Evolutionary conservation across 1,139 yeast genomes (phyloP), one percentile per base, ranked within the genome.

Genomic region (Chernovozyma aurita): DNA sequence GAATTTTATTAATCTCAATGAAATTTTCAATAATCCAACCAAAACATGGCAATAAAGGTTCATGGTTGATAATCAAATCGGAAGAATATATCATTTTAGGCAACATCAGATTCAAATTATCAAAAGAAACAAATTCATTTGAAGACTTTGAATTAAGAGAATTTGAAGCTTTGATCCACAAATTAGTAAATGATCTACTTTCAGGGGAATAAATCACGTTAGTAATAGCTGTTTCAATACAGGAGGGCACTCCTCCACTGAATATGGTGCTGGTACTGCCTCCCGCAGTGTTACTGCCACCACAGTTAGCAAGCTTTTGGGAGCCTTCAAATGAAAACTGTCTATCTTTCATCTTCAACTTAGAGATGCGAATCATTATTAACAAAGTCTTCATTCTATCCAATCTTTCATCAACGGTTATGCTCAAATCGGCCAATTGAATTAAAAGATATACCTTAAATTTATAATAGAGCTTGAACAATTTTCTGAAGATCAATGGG

Each of bases 191-290:
- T 21, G 68, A 58, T 44, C 98, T 69, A 32, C 92, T 78, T 50
- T 85, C 95, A 0, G 96, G 95, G 1, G 90, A 71, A 33, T 86
- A 66, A 18, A 90, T 73, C 0, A 90, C 90, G 46, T 85, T 79
- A 0, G 78, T 67, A 28, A 90, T 68, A 5, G 95, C 90, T 4
- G 90, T 72, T 53, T 90, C 97, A 39, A 92, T 70, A 53, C 90
- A 83, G 2, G 95, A 83, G 1, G 97, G 97, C 18, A 90, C 78
- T 1, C 59, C 63, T n/a, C n/a, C n/a, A 3, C 36, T 39, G 11
- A 50, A 50, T 11, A 47, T 52, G 17, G 44, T 47, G n/a, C n/a
- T n/a, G n/a, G n/a, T n/a, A n/a, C n/a, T n/a, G 18, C 52, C 50
- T 13, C 56, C 61, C n/a, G n/a, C n/a, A n/a, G n/a, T n/a, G n/a